Base-by-base conservation (phyloP, 164 flowering plant genomes). In the Magnolia officinalis region DNA sequence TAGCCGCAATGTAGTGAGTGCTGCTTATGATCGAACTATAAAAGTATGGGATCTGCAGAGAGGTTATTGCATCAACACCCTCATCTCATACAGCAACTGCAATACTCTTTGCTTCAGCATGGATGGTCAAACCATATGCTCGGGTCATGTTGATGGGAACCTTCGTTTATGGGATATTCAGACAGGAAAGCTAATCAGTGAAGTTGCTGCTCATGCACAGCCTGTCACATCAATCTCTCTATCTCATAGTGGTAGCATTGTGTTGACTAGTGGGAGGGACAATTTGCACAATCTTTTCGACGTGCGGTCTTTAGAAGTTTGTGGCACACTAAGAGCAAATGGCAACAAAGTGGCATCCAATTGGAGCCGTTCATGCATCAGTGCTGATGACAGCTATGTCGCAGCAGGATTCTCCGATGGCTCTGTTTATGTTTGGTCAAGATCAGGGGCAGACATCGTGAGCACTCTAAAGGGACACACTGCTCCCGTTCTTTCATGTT, bases 81-180 rank as follows among this genome's bases (percentile, higher is more conserved):
- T 96, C 23, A 85, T 94, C 26, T 93, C 85, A 51, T 87, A 76
- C 76, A 94, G 96, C 85, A 93, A 96, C 71, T 96, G 98, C 84
- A 96, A 94, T 84, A 85, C 98, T 67, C 82, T 94, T 78, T 88
- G 91, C 83, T 90, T 94, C 77, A 86, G 97, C 81, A 81, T 76
- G 73, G 99, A 96, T 87, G 98, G 96, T 31, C 89, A 79, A 78
- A 94, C 94, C 16, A 84, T 96, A 16, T 92, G 87, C 76, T 94
- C 98, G 1, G 99, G 99, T 68, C 99, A 96, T 78, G 89, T 90
- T 59, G 98, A 96, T 87, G 98, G 98, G 76, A 89, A 88, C 79
- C 90, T 96, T 72, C 89, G 98, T 10, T 58, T 94, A 24, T 96
- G 98, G 98, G 92, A 94, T 81, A 82, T 88, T 74, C 88, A 88